Evolutionary conservation across 495 filamentous ascomycete genomes (phyloP).

Genomic region (Aspergillus funiculosus): DNA sequence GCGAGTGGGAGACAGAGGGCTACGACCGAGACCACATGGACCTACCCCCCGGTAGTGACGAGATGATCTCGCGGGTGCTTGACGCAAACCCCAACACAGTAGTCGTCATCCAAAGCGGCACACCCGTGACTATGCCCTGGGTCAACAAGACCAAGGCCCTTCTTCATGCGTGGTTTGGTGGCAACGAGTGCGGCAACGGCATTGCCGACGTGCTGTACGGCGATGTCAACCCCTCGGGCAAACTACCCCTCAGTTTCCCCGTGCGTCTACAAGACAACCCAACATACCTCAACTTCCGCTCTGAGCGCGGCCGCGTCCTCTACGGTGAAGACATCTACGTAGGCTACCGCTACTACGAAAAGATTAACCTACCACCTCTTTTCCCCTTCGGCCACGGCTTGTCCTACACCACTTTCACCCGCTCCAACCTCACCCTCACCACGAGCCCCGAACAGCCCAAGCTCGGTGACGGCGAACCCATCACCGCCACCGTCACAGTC

Average conservation of each 20-base stretch:
- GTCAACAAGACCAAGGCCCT: constrained; percentile 59
- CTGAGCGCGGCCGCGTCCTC: constrained; percentile 67
- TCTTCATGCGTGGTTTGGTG: constrained; percentile 69
- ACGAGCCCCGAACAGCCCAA: constrained; percentile 27
- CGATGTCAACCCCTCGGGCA: constrained; percentile 50
- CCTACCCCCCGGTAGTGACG: constrained; percentile 70
- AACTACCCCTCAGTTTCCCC: constrained; percentile 59
- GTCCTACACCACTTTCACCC: constrained; percentile 72
- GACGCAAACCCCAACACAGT: constrained; percentile 67
- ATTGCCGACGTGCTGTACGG: constrained; percentile 56
- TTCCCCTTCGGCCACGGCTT: constrained; percentile 84
- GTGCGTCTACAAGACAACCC: constrained; percentile 65
- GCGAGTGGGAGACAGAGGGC: constrained; percentile 87
- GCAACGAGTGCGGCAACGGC: constrained; percentile 61
- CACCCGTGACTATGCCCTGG: constrained; percentile 85
- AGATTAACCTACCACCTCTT: constrained; percentile 54
- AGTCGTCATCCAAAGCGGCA: constrained; percentile 78
- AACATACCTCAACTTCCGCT: constrained; percentile 70
- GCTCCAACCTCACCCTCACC: constrained; percentile 52
- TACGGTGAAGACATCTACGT: constrained; percentile 80
- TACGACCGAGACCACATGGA: constrained; percentile 81
- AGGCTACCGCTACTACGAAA: constrained; percentile 80
- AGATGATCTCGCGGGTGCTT: constrained; percentile 63
- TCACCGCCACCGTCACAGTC: constrained; percentile 58
- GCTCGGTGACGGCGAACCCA: constrained; percentile 38